These are phyloP conservation scores for Aspergillus sp. DNA, from an alignment of 2,329 filamentous ascomycete species.

Conservation along the genomic window DNA sequence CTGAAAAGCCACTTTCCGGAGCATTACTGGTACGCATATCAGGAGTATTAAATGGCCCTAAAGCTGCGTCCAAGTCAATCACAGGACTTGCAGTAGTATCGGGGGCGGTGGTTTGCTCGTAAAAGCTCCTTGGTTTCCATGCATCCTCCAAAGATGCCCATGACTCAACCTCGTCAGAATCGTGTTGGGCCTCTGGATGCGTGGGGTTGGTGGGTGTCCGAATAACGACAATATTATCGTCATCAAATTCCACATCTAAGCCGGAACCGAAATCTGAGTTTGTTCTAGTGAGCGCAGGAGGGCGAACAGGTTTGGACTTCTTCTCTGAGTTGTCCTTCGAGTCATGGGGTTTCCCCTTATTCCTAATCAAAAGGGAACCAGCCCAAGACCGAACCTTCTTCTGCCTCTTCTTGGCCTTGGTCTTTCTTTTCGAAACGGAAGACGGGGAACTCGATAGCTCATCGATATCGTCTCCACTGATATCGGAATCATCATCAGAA, in stretches of 20 bases:
- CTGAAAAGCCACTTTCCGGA: slow-evolving; percentile 38
- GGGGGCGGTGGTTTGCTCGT: slow-evolving; percentile 50
- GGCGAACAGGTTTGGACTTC: slow-evolving; percentile 40
- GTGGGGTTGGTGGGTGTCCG: slow-evolving; percentile 42
- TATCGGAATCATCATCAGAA: slow-evolving; percentile 30
- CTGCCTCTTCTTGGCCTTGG: slow-evolving; percentile 52
- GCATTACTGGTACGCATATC: slow-evolving; percentile 37
- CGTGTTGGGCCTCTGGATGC: slow-evolving; percentile 26
- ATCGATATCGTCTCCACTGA: slow-evolving; percentile 27
- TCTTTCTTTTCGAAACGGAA: slow-evolving; percentile 31
- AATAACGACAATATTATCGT: slow-evolving; percentile 50
- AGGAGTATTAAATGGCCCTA: slow-evolving; percentile 84
- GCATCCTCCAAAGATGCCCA: slow-evolving; percentile 33
- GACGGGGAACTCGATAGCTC: slow-evolving; percentile 23
- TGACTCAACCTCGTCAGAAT: slow-evolving; percentile 16
- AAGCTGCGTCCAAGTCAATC: slow-evolving; percentile 90
- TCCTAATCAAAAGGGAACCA: slow-evolving; percentile 50
- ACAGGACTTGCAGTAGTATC: slow-evolving; percentile 72
- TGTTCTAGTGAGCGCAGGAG: slow-evolving; percentile 42
- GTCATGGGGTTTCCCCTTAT: slow-evolving; percentile 47
- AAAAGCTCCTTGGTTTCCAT: slow-evolving; percentile 47
- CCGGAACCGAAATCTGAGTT: slow-evolving; percentile 44
- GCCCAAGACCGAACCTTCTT: slow-evolving; percentile 72
- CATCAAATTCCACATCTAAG: slow-evolving; percentile 49
- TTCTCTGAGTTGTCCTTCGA: slow-evolving; percentile 37